Evolutionary conservation across 164 flowering plant genomes (phyloP).

Genomic region (Vitis vinifera): ASM3070453v1 NC_081813.1:3292501-3293000

Average conservation of each 20-base stretch:
- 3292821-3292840: neutral
- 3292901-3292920: constrained; percentile 46
- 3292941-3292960: constrained; percentile 33
- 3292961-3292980: neutral
- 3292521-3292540: neutral
- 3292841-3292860: constrained; percentile 43
- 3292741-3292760: neutral
- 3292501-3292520: neutral
- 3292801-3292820: neutral
- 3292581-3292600: too few relatives aligned
- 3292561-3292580: too few relatives aligned
- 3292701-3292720: constrained; percentile 35
- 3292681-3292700: constrained; percentile 50
- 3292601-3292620: neutral
- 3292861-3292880: constrained; percentile 48
- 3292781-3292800: neutral
- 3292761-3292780: neutral
- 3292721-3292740: constrained; percentile 4
- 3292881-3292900: constrained; percentile 50
- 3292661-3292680: constrained; percentile 49
- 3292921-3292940: constrained; percentile 51
- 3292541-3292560: neutral
- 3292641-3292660: constrained; percentile 46
- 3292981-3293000: neutral
- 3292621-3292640: constrained; percentile 21